Conservation (phyloP, 352 stramenopile genomes). For the Pythium biforme region DNA sequence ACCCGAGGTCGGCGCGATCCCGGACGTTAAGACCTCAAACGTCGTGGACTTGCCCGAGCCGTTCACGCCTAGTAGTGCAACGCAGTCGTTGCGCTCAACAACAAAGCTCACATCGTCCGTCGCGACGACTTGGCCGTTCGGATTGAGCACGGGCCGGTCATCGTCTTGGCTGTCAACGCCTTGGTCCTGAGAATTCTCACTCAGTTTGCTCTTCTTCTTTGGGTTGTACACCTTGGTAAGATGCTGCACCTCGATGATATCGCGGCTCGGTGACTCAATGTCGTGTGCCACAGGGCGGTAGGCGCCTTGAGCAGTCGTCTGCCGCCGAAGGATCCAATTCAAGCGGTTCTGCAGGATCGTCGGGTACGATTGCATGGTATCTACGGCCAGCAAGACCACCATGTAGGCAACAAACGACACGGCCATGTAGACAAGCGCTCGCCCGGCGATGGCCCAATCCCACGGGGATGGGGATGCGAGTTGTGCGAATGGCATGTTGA, state of each 20-base stretch:
- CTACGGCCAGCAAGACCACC: constrained; percentile 50
- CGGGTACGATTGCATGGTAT: constrained; percentile 73
- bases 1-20: constrained; percentile 73
- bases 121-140: constrained; percentile 60
- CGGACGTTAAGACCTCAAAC: constrained; percentile 94
- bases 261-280: constrained; percentile 28
- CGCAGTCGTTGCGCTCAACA: constrained; percentile 86
- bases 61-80: constrained; percentile 93
- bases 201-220: constrained; percentile 28
- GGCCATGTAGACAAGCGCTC: constrained; percentile 40
- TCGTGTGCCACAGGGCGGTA: constrained; percentile 13
- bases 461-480: constrained; percentile 35
- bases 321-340: constrained; percentile 20
- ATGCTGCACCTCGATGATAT: constrained; percentile 49
- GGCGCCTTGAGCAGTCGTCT: not conserved
- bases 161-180: constrained; percentile 1
- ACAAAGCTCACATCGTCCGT: constrained; percentile 77
- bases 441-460: constrained; percentile 54
- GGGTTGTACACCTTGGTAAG: constrained; percentile 72
- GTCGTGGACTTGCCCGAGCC: constrained; percentile 97
- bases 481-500: constrained; percentile 4
- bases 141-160: constrained; percentile 31
- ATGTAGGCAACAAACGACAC: constrained; percentile 46
- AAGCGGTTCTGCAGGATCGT: constrained; percentile 47
- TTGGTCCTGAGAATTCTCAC: not conserved